These are phyloP conservation scores for Tulasnella sp. DNA, from an alignment of 768 basidiomycete species.

Conservation along the genomic window DNA sequence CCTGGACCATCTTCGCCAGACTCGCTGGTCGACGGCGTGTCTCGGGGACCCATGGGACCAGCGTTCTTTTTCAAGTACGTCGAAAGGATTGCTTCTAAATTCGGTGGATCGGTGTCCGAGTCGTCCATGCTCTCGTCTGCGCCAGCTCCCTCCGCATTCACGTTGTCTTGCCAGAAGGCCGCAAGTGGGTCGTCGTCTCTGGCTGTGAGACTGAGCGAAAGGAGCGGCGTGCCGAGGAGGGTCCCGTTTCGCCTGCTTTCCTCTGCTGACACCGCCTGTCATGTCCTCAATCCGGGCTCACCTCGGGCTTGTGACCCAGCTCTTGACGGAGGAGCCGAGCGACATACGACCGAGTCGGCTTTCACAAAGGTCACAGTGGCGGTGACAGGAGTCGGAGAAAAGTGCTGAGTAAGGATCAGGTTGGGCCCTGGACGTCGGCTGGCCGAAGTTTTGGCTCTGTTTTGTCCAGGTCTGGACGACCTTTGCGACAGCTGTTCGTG, in stretches of 20 bases:
- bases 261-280: too few species aligned
- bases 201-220: constrained; percentile 3
- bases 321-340: background rate
- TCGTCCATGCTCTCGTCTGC: background rate
- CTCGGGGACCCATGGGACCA: background rate
- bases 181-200: constrained; percentile 17
- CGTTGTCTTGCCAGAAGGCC: background rate
- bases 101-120: constrained; percentile 28
- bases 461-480: too few species aligned
- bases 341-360: constrained; percentile 14
- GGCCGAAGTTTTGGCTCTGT: background rate
- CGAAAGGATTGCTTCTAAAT: constrained; percentile 28
- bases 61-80: background rate
- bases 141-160: constrained; percentile 1
- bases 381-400: background rate
- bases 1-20: constrained; percentile 6
- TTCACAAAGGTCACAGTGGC: background rate
- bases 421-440: background rate
- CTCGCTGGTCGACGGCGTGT: background rate
- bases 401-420: constrained; percentile 12
- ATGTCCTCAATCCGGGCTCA: too few species aligned
- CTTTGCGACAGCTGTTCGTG: background rate
- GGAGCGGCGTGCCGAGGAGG: background rate
- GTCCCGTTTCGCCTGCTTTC: background rate
- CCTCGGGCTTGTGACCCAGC: too few species aligned